Base-by-base conservation (phyloP, 768 basidiomycete genomes). In the Auriscalpium vulgare region DNA sequence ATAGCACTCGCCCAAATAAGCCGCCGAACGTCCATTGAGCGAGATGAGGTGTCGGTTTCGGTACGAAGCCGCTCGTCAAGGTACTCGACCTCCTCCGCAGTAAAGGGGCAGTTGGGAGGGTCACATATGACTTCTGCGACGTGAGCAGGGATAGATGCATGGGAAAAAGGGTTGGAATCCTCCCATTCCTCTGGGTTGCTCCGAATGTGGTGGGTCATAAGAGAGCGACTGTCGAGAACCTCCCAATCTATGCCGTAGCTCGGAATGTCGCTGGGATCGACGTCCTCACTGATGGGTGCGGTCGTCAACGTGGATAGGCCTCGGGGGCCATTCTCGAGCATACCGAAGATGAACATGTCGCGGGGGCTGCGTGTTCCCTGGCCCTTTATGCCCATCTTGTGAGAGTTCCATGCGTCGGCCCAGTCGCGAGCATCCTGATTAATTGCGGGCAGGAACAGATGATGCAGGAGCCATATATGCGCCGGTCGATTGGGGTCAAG, bases 401-500 rank as follows among this genome's bases (percentile, higher is more conserved):
- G 74, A 7, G 59, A 23, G 49, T 77, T 76, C 74, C 74, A 76
- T 2, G 64, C 47, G 1, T 63, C 57, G 0, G 63, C 65, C 69
- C 70, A 78, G 2, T 59, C 53, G 10, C 44, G 47, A n/a, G 65
- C 63, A 51, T 78, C 71, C 2, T 53, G 10, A 53, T 75, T 70
- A 36, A 75, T 63, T 0, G 47, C 17, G 2, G 47, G 8, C 1
- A 76, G 66, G 54, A 78, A 77, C 0, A 77, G 64, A 43, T 68
- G 57, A 46, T 74, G 74, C 1, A 74, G 59, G 5, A 76, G 63
- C 73, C 75, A 78, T 43, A 75, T 71, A 53, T 76, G 74, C 11
- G 53, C 59, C 8, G 62, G 38, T 8, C 58, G 43, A 19, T 66
- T 51, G 3, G 52, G 55, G 44, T 74, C 56, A 0, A 78, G 66